These are phyloP conservation scores for Shiraia bambusicola DNA, from an alignment of 2,329 filamentous ascomycete genomes.

Conservation along the genomic window DNA sequence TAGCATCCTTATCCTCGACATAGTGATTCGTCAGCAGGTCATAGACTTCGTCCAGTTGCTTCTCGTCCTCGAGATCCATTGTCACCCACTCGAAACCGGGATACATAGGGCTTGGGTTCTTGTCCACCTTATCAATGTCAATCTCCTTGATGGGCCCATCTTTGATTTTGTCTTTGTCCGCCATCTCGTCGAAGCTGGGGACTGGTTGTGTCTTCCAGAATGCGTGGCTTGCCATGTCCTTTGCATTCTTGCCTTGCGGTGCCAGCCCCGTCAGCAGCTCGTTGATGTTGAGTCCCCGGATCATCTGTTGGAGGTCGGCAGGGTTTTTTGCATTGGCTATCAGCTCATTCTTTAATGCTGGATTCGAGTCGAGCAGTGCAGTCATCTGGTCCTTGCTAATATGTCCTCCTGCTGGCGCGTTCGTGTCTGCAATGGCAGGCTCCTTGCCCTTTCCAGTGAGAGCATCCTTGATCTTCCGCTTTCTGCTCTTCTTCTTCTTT, in stretches of 20 bases:
- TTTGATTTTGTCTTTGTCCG: constrained; percentile 47
- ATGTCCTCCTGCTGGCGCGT: constrained; percentile 33
- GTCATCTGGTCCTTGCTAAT: constrained; percentile 43
- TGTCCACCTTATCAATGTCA: constrained; percentile 74
- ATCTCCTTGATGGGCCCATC: constrained; percentile 86
- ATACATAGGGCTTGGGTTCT: constrained; percentile 69
- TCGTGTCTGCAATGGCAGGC: constrained; percentile 24
- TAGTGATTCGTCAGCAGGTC: constrained; percentile 91
- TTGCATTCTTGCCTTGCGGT: constrained; percentile 80
- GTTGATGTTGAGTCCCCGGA: constrained; percentile 66
- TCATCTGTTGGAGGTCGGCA: constrained; percentile 47
- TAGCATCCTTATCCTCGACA: constrained; percentile 94
- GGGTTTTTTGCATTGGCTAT: constrained; percentile 31
- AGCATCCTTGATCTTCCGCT: constrained; percentile 59
- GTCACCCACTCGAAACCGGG: constrained; percentile 93
- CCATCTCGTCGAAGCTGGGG: constrained; percentile 68
- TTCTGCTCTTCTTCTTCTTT: constrained; percentile 69
- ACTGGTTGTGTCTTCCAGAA: constrained; percentile 99
- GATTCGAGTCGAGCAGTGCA: constrained; percentile 42
- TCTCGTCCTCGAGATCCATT: constrained; percentile 77
- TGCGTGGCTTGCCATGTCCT: constrained; percentile 96
- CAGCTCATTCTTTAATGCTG: constrained; percentile 42
- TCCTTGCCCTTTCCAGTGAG: constrained; percentile 39
- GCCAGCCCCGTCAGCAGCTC: constrained; percentile 76
- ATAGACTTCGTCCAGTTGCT: constrained; percentile 83